Conservation (phyloP, 1,284 basidiomycete species). For the Earliella scabrosa region DNA sequence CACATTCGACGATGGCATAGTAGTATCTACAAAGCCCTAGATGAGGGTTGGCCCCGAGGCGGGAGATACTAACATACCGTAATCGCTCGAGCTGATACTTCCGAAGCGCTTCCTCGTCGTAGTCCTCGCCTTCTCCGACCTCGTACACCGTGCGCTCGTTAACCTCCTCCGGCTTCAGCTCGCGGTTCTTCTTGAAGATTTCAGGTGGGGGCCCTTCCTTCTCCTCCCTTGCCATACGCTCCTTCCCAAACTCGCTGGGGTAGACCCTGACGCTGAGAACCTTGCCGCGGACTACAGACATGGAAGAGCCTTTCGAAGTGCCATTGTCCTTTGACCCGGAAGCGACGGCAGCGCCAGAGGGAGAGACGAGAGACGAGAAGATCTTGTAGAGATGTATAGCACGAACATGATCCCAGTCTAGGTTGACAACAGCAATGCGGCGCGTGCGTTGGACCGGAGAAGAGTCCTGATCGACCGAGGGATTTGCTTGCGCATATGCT, state of each 20-base stretch:
- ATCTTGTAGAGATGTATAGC: conserved; percentile 93
- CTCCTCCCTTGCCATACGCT: conserved; percentile 88
- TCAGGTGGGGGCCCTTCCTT: conserved; percentile 89
- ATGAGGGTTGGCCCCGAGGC: neutral
- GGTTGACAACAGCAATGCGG: conserved; percentile 91
- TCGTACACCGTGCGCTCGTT: conserved; percentile 73
- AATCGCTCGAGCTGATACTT: conserved; percentile 95
- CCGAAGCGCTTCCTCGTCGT: conserved; percentile 88
- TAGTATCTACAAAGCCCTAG: conserved; percentile 74
- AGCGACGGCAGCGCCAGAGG: conserved; percentile 47
- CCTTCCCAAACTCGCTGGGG: conserved; percentile 93
- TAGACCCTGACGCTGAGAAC: conserved; percentile 85
- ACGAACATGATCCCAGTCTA: conserved; percentile 98
- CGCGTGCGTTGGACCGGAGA: conserved; percentile 58
- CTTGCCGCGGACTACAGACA: conserved; percentile 54
- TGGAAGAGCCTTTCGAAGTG: conserved; percentile 29
- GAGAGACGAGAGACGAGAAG: conserved; percentile 85
- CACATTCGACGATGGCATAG: conserved; percentile 95
- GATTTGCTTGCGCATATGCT: conserved; percentile 56
- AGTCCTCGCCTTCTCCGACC: conserved; percentile 69
- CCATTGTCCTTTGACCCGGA: conserved; percentile 31
- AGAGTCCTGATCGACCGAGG: conserved; percentile 36
- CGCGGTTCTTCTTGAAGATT: conserved; percentile 68
- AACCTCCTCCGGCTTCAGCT: conserved; percentile 52
- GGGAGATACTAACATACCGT: conserved; percentile 56